phyloP scores from a whole-genome alignment of 441 rosid species.

The Rhodomyrtus psidioides region DNA sequence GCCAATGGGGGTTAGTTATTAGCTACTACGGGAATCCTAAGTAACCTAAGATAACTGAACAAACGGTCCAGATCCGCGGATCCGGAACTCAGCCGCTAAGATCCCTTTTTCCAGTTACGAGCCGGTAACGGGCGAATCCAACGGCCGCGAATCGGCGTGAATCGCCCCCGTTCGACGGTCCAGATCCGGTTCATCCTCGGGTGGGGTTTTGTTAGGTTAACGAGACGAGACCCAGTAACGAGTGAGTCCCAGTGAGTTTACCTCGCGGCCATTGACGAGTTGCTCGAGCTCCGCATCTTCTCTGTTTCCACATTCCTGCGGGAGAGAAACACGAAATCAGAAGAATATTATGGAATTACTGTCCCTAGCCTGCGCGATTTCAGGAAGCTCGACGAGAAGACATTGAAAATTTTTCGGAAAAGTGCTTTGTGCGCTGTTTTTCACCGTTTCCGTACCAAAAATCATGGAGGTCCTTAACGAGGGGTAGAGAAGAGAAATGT shows the following conservation, averaged over 20 bases:
- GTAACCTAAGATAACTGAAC: constrained; percentile 26
- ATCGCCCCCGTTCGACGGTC: constrained; percentile 20
- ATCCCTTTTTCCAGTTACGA: constrained; percentile 23
- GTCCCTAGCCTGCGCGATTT: neutral
- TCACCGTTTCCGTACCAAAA: neutral
- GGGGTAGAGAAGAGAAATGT: neutral
- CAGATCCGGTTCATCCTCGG: constrained; percentile 9
- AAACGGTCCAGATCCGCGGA: constrained; percentile 61
- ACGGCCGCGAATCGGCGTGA: constrained; percentile 4
- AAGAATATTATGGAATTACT: neutral
- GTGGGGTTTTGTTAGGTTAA: neutral
- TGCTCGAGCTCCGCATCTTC: constrained; percentile 42
- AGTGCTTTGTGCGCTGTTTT: neutral
- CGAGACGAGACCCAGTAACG: neutral
- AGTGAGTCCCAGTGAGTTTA: constrained; percentile 12
- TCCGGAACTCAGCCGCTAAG: constrained; percentile 48
- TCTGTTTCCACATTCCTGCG: constrained; percentile 44
- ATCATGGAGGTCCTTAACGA: neutral
- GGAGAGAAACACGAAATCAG: neutral
- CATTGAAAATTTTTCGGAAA: neutral
- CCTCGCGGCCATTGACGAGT: constrained; percentile 71
- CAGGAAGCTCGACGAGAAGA: neutral
- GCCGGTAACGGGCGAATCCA: constrained; percentile 6
- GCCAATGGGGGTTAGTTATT: neutral
- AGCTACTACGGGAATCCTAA: constrained; percentile 7